Base-by-base conservation (phyloP, 2,329 filamentous ascomycete species). In the Fusarium decemcellulare region DNA sequence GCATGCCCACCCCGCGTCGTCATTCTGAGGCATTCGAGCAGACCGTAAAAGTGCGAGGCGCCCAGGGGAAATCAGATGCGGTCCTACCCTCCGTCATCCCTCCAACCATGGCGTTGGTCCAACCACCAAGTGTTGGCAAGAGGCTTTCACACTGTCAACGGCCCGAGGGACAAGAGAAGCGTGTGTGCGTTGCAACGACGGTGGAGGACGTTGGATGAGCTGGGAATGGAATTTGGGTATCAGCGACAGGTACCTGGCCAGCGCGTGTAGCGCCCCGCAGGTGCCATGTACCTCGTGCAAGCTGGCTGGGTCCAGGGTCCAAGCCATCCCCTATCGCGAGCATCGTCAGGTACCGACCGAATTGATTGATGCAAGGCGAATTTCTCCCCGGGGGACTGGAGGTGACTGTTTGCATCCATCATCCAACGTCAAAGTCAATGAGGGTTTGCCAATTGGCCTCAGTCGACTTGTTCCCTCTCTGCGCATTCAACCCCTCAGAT, bases 61-160 rank as follows among this genome's bases (percentile, higher is more conserved):
- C 60, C 59, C 64, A 70, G 59, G 68, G 60, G 60, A 47, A 48
- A 59, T 42, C 52, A 56, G 54, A 73, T 62, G 67, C 58, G 59
- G 67, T 70, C 53, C 59, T 68, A 72, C 68, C 69, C 70, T 61
- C 61, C 50, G 46, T 59, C 53, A 63, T 55, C 54, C 51, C 37
- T 61, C 71, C 71, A 72, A 65, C 65, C 72, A 66, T 63, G 58
- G 48, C 50, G 57, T 34, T 43, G 58, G 68, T 61, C 68, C 56
- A 57, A 65, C 66, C 72, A 74, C 72, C 72, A 74, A 71, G 72
- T 74, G 72, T 47, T 55, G 42, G 47, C 48, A 59, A 59, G 42
- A 43, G 37, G 48, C 61, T 61, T 68, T 68, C 70, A 72, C 72
- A 74, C 72, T 73, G 72, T 69, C 68, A 74, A 74, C 72, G 72